A percentile compares a stretch with the other conserved stretches of the same genome.
Evolutionary conservation across 2,329 filamentous ascomycete species (phyloP).

Genomic region (Colletotrichum cereale): DNA sequence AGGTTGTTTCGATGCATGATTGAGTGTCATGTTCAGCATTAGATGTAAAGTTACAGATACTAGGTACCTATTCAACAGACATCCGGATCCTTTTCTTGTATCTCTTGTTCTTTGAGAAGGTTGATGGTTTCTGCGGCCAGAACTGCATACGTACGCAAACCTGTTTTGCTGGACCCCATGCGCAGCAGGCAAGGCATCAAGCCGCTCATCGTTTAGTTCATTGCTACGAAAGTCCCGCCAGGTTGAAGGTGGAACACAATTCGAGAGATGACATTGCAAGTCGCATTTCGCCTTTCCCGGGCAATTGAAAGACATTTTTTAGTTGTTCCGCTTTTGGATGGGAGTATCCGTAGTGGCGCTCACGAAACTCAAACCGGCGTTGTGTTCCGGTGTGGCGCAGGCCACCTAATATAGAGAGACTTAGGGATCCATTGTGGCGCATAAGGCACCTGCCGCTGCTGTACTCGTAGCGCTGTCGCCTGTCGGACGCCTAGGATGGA

Average conservation of each 20-base stretch:
- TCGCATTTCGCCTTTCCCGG: neutral
- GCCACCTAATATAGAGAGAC: neutral
- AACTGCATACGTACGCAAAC: conserved; percentile 6
- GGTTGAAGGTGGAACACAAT: neutral
- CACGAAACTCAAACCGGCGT: neutral
- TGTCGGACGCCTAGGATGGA: conserved; percentile 11
- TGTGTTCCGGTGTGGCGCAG: conserved; percentile 29
- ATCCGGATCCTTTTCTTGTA: neutral
- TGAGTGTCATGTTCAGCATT: neutral
- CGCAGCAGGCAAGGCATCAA: neutral
- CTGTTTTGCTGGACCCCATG: neutral
- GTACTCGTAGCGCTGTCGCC: conserved; percentile 3
- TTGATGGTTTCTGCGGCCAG: neutral
- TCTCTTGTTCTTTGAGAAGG: neutral
- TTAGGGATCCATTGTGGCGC: conserved; percentile 5
- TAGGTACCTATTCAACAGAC: too few relatives aligned
- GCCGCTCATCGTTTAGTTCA: neutral
- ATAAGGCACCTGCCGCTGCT: neutral
- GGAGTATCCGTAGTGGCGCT: too few relatives aligned
- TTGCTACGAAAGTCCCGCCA: too few relatives aligned
- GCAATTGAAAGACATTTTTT: neutral
- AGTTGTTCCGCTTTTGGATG: neutral
- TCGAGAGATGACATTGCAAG: neutral
- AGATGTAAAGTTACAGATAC: neutral
- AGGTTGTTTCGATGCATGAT: neutral